Base-by-base conservation (phyloP, 2,329 filamentous ascomycete genomes). In the Monilinia fructicola region DNA sequence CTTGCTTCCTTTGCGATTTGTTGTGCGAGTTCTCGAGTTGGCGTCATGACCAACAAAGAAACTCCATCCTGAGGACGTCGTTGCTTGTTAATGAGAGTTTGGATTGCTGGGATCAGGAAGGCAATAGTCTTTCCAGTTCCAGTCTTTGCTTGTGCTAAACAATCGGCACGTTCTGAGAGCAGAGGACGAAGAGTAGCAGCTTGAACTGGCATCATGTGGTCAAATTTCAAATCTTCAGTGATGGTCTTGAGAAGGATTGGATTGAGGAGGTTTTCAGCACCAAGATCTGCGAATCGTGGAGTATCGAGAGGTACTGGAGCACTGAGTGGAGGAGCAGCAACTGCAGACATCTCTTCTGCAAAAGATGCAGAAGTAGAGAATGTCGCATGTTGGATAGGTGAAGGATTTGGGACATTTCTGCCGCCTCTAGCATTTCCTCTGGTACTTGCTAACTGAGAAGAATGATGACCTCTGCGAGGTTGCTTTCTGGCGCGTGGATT, bases 51-150 rank as follows among this genome's bases (percentile, higher is more conserved):
- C 68, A 94, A 85, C 54, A 89, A 86, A 64, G 88, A 85, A 63
- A 93, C 85, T 42, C 60, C 44, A 44, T 64, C 54, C 31, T 66
- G 67, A n/a, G 74, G 73, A 21, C 72, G 73, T 59, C 78, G 74
- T 12, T 73, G 71, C 68, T 76, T 81, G 48, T 80, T 77, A 63
- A 84, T 86, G 44, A 96, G 83, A 0, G 80, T 78, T 77, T 97
- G 92, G 63, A 98, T 80, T 10, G 93, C 82, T 61, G 95, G 95
- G 9, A 98, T 80, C 31, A 99, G 83, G 82, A 98, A 99, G 46
- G 92, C 95, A 67, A 98, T 81, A 0, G 95, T 99, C 81, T 99
- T 99, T 76, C 95, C 95, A 4, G 95, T 98, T 76, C 95, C 95
- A 11, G 95, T 99, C 80, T 92, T 97, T 68, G 95, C 95, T 81